These are phyloP conservation scores for Termitomyces sp. DNA, from an alignment of 768 basidiomycete genomes.

Conservation along the genomic window DNA sequence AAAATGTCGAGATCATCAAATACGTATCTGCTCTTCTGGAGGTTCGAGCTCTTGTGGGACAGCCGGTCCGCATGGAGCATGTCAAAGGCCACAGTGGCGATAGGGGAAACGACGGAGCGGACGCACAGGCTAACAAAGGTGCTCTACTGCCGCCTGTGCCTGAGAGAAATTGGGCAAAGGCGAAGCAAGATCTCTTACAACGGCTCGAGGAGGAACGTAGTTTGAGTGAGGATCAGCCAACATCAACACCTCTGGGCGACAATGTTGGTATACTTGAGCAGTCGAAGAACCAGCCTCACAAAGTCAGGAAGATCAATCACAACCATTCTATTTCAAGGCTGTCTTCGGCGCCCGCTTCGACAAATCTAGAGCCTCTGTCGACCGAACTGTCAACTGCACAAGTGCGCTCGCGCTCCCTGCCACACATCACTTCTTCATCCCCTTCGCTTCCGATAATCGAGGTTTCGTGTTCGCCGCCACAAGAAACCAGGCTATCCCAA, in stretches of 20 bases:
- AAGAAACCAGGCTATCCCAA: neutral
- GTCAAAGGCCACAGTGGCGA: constrained; percentile 78
- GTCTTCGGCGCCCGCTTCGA: neutral
- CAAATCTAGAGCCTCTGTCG: neutral
- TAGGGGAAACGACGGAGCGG: constrained; percentile 85
- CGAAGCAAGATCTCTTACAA: constrained; percentile 18
- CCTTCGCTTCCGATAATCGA: neutral
- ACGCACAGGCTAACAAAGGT: constrained; percentile 63
- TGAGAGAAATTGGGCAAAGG: constrained; percentile 59
- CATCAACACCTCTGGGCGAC: neutral
- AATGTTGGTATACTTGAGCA: neutral
- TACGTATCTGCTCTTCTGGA: constrained; percentile 64
- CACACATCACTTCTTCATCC: neutral
- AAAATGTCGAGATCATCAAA: constrained; percentile 66
- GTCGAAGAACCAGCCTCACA: constrained; percentile 3
- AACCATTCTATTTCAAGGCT: constrained; percentile 6
- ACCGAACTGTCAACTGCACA: neutral
- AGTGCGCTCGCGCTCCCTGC: neutral
- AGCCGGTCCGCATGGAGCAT: constrained; percentile 57
- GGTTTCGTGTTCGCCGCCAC: neutral
- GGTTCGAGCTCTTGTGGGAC: constrained; percentile 42
- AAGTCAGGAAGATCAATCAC: constrained; percentile 10
- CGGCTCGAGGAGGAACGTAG: constrained; percentile 3
- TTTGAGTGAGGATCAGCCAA: neutral
- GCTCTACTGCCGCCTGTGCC: constrained; percentile 26